Conservation (phyloP, 805 yeast genomes). For the Metschnikowia picachoensis region DNA sequence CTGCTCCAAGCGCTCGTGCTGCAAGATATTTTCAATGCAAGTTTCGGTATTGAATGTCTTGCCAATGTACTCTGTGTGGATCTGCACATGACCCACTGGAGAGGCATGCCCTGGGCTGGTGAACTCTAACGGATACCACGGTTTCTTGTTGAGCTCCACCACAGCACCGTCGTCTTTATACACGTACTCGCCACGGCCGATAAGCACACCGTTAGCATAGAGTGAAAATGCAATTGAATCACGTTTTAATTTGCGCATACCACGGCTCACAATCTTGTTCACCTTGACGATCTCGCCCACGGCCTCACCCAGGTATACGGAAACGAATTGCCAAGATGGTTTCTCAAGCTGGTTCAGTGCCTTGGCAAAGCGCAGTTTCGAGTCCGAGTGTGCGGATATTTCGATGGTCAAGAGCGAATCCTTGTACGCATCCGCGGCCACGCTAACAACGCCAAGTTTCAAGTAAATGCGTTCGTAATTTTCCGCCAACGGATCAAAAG, state of each 20-base stretch:
- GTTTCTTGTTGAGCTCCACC: conserved; percentile 43
- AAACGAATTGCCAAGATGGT: conserved; percentile 64
- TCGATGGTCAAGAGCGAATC: conserved; percentile 51
- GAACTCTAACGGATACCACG: conserved; percentile 43
- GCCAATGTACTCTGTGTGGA: conserved; percentile 67
- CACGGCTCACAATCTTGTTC: conserved; percentile 48
- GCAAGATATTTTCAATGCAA: conserved; percentile 50
- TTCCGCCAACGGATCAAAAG: conserved; percentile 59
- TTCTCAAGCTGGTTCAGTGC: conserved; percentile 58
- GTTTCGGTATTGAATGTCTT: conserved; percentile 56
- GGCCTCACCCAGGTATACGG: conserved; percentile 66
- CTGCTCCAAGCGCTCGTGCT: conserved; percentile 48
- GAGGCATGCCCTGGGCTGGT: conserved; percentile 32
- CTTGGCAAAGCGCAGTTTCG: conserved; percentile 53
- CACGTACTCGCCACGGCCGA: conserved; percentile 56
- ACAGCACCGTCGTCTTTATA: conserved; percentile 46
- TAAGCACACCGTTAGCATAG: conserved; percentile 58
- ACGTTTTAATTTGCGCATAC: conserved; percentile 36
- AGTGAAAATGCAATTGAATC: conserved; percentile 55
- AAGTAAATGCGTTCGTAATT: conserved; percentile 60
- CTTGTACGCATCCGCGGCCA: conserved; percentile 25
- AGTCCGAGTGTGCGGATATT: conserved; percentile 49
- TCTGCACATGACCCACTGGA: conserved; percentile 46
- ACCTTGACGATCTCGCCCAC: conserved; percentile 70
- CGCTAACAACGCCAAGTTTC: conserved; percentile 47